These are phyloP conservation scores for Naematelia encephala DNA, from an alignment of 768 basidiomycete species.

Conservation along the genomic window DNA sequence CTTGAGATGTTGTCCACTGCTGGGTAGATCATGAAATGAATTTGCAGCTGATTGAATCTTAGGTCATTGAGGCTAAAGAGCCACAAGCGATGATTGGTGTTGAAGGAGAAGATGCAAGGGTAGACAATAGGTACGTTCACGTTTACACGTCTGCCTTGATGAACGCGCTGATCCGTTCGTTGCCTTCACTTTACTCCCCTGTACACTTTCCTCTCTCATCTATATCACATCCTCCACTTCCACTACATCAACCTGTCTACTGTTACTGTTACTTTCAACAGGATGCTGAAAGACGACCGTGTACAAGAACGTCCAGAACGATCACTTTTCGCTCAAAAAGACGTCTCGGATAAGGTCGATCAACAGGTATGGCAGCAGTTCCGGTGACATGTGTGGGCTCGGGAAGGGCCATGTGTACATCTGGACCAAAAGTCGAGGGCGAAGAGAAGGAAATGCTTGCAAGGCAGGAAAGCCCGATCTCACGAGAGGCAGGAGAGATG, in stretches of 20 bases:
- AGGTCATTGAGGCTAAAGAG: conserved; percentile 92
- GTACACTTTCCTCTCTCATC: neutral
- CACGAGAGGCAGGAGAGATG: no score
- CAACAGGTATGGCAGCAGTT: neutral
- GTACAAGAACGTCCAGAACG: conserved; percentile 56
- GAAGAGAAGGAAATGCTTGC: neutral
- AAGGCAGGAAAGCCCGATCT: no score
- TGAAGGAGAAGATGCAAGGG: conserved; percentile 84
- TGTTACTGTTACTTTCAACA: conserved; percentile 42
- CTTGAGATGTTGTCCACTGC: no score
- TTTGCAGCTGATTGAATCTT: conserved; percentile 3
- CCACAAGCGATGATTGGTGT: conserved; percentile 79
- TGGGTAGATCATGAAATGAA: neutral
- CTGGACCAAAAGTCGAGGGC: neutral
- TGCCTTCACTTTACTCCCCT: neutral
- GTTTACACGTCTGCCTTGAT: no score
- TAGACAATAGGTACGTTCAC: conserved; percentile 77
- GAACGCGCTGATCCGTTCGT: conserved; percentile 9
- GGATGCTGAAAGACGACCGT: conserved; percentile 88
- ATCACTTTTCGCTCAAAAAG: conserved; percentile 37
- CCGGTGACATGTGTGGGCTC: neutral
- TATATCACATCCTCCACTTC: neutral
- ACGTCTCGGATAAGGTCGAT: conserved; percentile 43
- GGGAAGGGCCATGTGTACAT: no score
- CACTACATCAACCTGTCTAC: neutral